Base-by-base conservation (phyloP, 768 basidiomycete species). In the Austroboletus eburneus region DNA sequence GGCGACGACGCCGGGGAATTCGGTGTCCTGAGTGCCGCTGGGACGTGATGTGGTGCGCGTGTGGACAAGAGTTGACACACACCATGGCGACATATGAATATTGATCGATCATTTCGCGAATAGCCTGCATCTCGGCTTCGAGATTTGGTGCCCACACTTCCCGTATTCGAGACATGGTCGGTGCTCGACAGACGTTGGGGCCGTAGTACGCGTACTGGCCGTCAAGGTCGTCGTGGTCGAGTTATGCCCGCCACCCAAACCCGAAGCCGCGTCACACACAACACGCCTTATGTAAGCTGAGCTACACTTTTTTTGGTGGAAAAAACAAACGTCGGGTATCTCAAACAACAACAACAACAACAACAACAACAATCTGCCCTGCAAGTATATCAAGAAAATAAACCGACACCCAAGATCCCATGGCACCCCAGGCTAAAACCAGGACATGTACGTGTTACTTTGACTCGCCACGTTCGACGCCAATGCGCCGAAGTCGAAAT, bases 1-100 rank as follows among this genome's bases (percentile, higher is more conserved):
- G 3, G 95, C 96, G 45, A 99, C 96, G 35, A 97, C 93, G 9
- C 96, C 96, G 27, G 96, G 96, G 67, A 98, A 98, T 65, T 99
- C 96, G 43, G 96, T 97, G 67, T 99, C 95, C 95, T 97, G 66
- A 27, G 18, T 49, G 44, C n/a, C 23, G 39, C 35, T 17, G 37
- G 33, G 42, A 43, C 43, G 33, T 37, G 34, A 36, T 34, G 40
- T 29, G 51, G 52, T 27, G 32, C 29, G 13, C 13, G 32, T 17
- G 46, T 22, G 25, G 20, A 37, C 43, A 52, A 29, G 52, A 45
- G 44, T 51, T 56, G 60, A 76, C 44, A 51, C 53, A 76, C 59
- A 86, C 94, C 92, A 99, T 94, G 57, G 94, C 91, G 62, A 99
- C 81, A 70, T 85, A 96, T 9, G 94, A 88, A 71, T 91, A 96